Conservation (phyloP, 768 basidiomycete genomes). For the Amyloporia xantha region DNA sequence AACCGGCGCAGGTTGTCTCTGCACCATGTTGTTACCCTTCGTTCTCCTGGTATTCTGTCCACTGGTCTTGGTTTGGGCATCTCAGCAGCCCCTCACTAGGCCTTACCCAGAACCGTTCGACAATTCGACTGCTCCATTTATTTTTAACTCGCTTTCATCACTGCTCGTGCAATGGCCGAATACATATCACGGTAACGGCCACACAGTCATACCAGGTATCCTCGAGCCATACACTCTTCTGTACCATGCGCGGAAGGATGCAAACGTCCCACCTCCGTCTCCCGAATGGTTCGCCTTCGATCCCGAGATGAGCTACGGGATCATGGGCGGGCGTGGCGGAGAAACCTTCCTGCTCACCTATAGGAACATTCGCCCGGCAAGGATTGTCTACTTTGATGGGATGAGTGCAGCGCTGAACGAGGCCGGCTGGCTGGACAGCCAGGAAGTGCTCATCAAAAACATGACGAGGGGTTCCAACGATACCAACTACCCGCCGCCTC, state of each 20-base stretch:
- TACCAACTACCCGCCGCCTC: neutral
- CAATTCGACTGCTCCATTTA: constrained; percentile 4
- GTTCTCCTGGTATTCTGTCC: neutral
- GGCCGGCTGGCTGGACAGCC: constrained; percentile 3
- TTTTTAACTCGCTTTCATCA: constrained; percentile 2
- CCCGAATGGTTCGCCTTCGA: constrained; percentile 9
- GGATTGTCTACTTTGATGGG: constrained; percentile 5
- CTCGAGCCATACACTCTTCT: constrained; percentile 6
- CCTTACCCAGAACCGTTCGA: neutral
- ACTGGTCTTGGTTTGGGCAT: neutral
- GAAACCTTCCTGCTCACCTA: constrained; percentile 4
- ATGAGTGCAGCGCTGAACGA: constrained; percentile 6
- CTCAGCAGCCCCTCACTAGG: neutral
- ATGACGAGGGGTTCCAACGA: neutral
- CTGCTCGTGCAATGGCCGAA: constrained; percentile 6
- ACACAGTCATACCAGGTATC: constrained; percentile 3
- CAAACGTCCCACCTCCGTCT: neutral
- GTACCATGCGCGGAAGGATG: constrained; percentile 6
- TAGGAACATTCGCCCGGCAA: constrained; percentile 1
- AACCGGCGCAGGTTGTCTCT: too few species aligned
- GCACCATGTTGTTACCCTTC: neutral
- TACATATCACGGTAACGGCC: constrained; percentile 6
- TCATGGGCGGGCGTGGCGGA: constrained; percentile 5
- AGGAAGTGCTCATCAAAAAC: constrained; percentile 1
- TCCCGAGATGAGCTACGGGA: constrained; percentile 9